Evolutionary conservation across 2,329 filamentous ascomycete genomes (phyloP).

Genomic region (Amauroascus niger): DNA sequence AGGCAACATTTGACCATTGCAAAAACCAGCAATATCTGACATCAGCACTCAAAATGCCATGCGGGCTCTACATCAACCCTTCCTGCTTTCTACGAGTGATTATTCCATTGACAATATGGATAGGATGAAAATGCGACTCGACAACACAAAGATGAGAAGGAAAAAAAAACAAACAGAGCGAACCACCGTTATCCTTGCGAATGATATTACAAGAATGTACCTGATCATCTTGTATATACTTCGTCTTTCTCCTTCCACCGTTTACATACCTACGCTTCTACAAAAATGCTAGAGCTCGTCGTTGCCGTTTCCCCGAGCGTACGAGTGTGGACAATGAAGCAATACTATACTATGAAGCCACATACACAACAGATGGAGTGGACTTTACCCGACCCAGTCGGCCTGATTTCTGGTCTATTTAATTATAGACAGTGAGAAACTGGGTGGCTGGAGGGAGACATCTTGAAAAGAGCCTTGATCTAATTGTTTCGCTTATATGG

Average conservation of each 20-base stretch:
- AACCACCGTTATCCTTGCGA: not conserved
- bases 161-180: no score
- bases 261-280: slow-evolving; percentile 3
- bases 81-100: no score
- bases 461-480: not conserved
- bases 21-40: no score
- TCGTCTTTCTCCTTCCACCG: not conserved
- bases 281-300: slow-evolving; percentile 47
- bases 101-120: no score
- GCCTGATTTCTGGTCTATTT: slow-evolving; percentile 38
- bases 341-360: slow-evolving; percentile 37
- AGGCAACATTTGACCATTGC: no score
- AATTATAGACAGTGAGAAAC: slow-evolving; percentile 37
- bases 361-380: slow-evolving; percentile 17
- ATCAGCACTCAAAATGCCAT: no score
- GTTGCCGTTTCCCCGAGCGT: slow-evolving; percentile 42
- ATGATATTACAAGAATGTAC: not conserved
- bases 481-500: not conserved
- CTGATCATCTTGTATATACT: not conserved
- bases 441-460: slow-evolving; percentile 40
- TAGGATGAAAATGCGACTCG: no score
- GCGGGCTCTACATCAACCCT: no score
- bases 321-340: slow-evolving; percentile 51
- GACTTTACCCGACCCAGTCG: slow-evolving; percentile 28
- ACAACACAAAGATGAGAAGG: no score